These are phyloP conservation scores for Kodamaea plutei DNA, from an alignment of 1,139 yeast species.

Conservation along the genomic window DNA sequence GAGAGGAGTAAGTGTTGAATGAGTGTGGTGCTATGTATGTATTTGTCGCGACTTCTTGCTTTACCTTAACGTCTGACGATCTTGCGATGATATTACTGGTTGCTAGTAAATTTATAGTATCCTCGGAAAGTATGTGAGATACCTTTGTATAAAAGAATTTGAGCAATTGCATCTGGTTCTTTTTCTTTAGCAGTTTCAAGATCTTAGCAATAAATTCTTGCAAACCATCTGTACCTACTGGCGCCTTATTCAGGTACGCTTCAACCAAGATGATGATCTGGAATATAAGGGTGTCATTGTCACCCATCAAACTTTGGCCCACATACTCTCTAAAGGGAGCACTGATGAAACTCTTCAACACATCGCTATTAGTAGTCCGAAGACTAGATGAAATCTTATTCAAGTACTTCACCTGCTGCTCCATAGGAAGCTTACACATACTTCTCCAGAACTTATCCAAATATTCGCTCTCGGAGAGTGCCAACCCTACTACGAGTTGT, in stretches of 20 bases:
- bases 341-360: slow-evolving; percentile 9
- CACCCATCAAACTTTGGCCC: slow-evolving; percentile 3
- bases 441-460: slow-evolving; percentile 14
- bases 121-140: slow-evolving; percentile 5
- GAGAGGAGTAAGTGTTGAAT: slow-evolving; percentile 8
- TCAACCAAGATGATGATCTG: slow-evolving; percentile 10
- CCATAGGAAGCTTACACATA: slow-evolving; percentile 11
- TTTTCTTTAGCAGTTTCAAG: slow-evolving; percentile 8
- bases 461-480: slow-evolving; percentile 12
- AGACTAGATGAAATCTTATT: slow-evolving; percentile 6
- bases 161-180: slow-evolving; percentile 7
- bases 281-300: slow-evolving; percentile 5
- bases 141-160: slow-evolving; percentile 8
- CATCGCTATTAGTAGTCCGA: slow-evolving; percentile 10
- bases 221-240: background rate
- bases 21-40: background rate
- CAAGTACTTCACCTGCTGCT: slow-evolving; percentile 14
- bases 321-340: slow-evolving; percentile 11
- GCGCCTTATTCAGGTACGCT: slow-evolving; percentile 3
- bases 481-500: slow-evolving; percentile 11
- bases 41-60: background rate
- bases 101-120: slow-evolving; percentile 5
- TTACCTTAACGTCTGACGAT: background rate
- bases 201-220: slow-evolving; percentile 10
- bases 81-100: slow-evolving; percentile 5